Evolutionary conservation across 2,329 filamentous ascomycete genomes (phyloP), one percentile per base, ranked within the genome.

Genomic region (Pseudopithomyces maydicus): DNA sequence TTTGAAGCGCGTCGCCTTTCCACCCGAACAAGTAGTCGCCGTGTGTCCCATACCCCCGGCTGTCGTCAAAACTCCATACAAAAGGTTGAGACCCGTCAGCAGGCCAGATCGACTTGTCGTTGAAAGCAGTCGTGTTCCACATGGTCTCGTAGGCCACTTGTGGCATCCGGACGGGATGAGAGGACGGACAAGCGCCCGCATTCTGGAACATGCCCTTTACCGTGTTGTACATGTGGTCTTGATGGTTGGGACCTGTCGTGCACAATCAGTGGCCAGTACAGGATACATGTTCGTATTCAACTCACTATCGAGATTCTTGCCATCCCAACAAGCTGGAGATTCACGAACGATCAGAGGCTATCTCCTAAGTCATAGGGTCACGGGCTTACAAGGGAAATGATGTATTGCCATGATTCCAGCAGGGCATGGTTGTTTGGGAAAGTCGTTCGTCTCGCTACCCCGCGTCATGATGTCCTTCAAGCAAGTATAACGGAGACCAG

Each of bases 241-340:
- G 62, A 78, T 85, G 86, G 77, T 87, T 81, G 49, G 81, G 79
- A 48, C 45, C 45, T 48, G 10, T 12, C 5, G 22, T 12, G 12
- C 11, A 36, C 2, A 38, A 32, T 36, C 11, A 14, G 32, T 23
- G 20, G 6, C 14, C 38, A 5, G 23, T 41, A 6, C 7, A 22
- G 10, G 19, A 20, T 11, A 36, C 19, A 6, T 45, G 6, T 29
- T 22, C 33, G 26, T 6, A 11, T 22, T 11, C 2, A 12, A 41
- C 47, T 49, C 7, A 49, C 35, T 41, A 55, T 84, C 85, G 43
- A 82, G 80, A 46, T 81, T 74, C 53, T 77, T 74, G 42, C 87
- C 88, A 74, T 91, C 84, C 82, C 89, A 90, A 35, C 58, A 68
- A 36, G 66, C 41, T 2, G 63, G 66, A 43, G 68, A 70, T 52